Evolutionary conservation across 805 yeast species (phyloP), one percentile per base, ranked within the genome.

Genomic region (Cyberlindnera americana): DNA sequence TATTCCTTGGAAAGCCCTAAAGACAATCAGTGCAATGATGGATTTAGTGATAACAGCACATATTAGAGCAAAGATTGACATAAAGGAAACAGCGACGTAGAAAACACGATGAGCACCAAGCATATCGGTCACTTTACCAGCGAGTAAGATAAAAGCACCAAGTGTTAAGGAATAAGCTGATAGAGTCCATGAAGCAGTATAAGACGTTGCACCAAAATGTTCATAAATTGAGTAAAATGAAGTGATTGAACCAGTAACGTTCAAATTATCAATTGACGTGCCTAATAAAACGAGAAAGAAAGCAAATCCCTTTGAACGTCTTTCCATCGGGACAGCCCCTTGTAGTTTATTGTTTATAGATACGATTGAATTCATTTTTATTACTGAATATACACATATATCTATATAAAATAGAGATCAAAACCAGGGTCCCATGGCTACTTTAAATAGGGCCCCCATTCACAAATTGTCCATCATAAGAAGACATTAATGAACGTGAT

Each of bases 1-100:
- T 6, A 69, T 49, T 12, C 76, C 76, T 47, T 70, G 76, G 1
- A 72, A 37, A 3, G 74, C 73, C 45, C 75, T 56, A 38, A 72
- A 61, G 0, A 71, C 61, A 37, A 69, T 64, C 35, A 71, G 49
- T 1, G 56, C 68, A 29, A 57, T 63, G 33, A 55, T 47, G 2
- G 33, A 56, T 13, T 62, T 54, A 11, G 57, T 57, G 33, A 69
- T 62, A 7, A 59, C 48, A 0, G 71, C 75, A 44, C 57, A 46
- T 4, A 70, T 48, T 15, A 70, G 49, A 9, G 66, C 53, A 31
- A 51, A 52, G 2, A 64, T 29, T 4, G 59, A 53, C 30, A 59
- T 43, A 4, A 41, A 18, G 21, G 52, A 49, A 19, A 59, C 35
- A 17, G 65, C 61, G 12, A 41, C 18, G 3, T 49, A 35, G 37